phyloP scores from a whole-genome alignment of 768 basidiomycete genomes.

The Boletus rubescentipes region DNA sequence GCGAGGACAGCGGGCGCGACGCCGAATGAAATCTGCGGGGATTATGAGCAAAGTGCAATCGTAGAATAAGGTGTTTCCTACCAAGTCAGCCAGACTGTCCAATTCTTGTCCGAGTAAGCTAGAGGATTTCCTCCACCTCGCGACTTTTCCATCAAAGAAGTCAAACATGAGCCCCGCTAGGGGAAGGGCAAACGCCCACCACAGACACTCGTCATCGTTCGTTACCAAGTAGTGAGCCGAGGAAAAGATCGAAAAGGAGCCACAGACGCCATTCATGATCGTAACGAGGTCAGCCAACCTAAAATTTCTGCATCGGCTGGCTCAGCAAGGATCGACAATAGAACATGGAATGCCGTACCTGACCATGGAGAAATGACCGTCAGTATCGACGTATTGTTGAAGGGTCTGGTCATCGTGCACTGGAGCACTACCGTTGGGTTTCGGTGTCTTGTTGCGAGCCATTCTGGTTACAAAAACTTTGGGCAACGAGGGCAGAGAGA shows the following conservation, averaged over 20 bases:
- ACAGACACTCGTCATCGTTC: conserved; percentile 75
- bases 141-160: conserved; percentile 96
- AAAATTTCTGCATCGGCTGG: conserved; percentile 69
- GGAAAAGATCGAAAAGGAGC: conserved; percentile 91
- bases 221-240: conserved; percentile 86
- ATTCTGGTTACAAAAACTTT: conserved; percentile 14
- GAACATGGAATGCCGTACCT: conserved; percentile 51
- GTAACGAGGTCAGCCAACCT: conserved; percentile 97
- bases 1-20: conserved; percentile 94
- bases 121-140: conserved; percentile 92
- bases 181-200: conserved; percentile 86
- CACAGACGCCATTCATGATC: conserved; percentile 98
- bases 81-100: conserved; percentile 94
- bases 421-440: conserved; percentile 17
- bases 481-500: neutral
- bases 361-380: conserved; percentile 97
- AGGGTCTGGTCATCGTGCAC: conserved; percentile 41
- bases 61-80: conserved; percentile 29
- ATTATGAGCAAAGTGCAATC: conserved; percentile 2
- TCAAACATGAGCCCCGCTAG: conserved; percentile 96
- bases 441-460: conserved; percentile 31
- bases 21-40: conserved; percentile 87
- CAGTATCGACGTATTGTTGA: conserved; percentile 82
- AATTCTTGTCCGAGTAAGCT: conserved; percentile 98
- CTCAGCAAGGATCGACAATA: conserved; percentile 18